A percentile compares a stretch with the other conserved stretches of the same genome.
These are phyloP conservation scores for Fraxinus pennsylvanica DNA, from an alignment of 257 asterid genomes.

Conservation along the genomic window DNA sequence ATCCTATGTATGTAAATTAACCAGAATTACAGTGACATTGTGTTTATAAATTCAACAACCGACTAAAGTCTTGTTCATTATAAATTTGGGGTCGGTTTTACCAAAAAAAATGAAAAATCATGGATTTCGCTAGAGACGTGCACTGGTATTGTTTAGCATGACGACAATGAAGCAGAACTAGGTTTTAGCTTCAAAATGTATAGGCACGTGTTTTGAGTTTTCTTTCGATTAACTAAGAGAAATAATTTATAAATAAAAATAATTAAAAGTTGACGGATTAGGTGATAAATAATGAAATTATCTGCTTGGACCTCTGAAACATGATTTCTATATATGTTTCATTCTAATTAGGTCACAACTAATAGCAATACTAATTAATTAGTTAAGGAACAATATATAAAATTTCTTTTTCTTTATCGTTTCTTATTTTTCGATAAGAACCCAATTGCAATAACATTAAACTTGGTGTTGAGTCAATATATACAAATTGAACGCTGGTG, in stretches of 20 bases:
- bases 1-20: neutral
- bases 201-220: neutral
- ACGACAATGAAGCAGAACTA: neutral
- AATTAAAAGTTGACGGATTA: conserved; percentile 18
- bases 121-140: neutral
- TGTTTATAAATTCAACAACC: too few relatives aligned
- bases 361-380: neutral
- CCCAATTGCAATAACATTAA: neutral
- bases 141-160: neutral
- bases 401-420: too few relatives aligned
- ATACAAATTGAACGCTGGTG: neutral
- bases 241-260: neutral
- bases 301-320: neutral
- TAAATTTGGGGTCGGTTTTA: too few relatives aligned
- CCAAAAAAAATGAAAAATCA: neutral
- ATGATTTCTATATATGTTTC: neutral
- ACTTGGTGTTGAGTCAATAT: too few relatives aligned
- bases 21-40: neutral
- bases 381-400: too few relatives aligned
- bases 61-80: too few relatives aligned
- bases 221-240: neutral
- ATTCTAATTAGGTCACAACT: conserved; percentile 8
- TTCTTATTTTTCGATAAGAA: too few relatives aligned
- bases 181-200: neutral
- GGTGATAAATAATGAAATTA: neutral